These are phyloP conservation scores for Paraphaeosphaeria minitans DNA, from an alignment of 2,329 filamentous ascomycete genomes.

Conservation along the genomic window DNA sequence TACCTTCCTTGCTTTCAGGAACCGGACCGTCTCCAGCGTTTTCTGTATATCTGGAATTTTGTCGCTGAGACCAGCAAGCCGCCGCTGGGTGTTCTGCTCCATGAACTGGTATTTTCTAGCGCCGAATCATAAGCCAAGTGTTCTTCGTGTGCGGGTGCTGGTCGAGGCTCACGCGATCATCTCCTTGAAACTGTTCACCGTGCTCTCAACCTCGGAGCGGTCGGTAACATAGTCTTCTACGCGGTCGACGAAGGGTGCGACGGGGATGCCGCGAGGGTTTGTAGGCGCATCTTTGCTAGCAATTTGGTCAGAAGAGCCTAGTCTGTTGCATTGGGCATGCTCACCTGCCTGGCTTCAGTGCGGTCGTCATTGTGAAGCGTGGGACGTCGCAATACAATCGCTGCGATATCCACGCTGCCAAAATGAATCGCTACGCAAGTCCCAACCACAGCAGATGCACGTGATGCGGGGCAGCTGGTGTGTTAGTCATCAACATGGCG, in stretches of 20 bases:
- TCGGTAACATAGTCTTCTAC: conserved; percentile 86
- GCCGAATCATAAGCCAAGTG: conserved; percentile 15
- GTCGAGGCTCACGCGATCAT: conserved; percentile 76
- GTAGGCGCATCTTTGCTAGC: conserved; percentile 58
- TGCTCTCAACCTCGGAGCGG: conserved; percentile 78
- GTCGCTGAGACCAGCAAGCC: conserved; percentile 80
- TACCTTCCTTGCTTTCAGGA: conserved; percentile 78
- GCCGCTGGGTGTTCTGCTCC: conserved; percentile 89
- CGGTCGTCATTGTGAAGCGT: conserved; percentile 34
- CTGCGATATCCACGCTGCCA: conserved; percentile 17
- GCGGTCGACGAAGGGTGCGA: conserved; percentile 83
- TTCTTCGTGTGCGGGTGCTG: neutral
- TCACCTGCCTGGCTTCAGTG: conserved; percentile 32
- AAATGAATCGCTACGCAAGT: conserved; percentile 30
- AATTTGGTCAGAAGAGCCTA: conserved; percentile 17
- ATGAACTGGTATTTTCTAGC: conserved; percentile 99
- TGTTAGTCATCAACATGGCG: neutral
- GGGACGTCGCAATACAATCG: conserved; percentile 14
- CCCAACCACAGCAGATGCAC: conserved; percentile 14
- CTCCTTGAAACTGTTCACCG: conserved; percentile 83
- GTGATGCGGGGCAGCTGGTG: conserved; percentile 4
- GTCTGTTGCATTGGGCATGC: neutral
- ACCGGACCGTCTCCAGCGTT: conserved; percentile 88
- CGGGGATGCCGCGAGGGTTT: conserved; percentile 82
- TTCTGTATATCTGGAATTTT: conserved; percentile 98